Evolutionary conservation across 1,284 basidiomycete species (phyloP).

Genomic region (Xerocomus alliaceus): DNA sequence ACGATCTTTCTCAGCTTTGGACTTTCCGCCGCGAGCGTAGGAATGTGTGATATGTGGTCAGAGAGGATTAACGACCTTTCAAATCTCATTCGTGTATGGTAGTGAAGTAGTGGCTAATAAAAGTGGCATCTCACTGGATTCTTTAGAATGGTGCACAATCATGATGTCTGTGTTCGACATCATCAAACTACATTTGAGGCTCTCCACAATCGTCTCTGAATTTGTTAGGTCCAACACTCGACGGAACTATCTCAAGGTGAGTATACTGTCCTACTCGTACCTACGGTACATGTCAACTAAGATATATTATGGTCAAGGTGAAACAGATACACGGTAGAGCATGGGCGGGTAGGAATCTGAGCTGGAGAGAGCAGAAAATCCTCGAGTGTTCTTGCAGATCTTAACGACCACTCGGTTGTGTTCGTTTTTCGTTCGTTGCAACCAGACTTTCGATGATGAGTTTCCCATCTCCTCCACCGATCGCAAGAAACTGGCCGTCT

Average conservation of each 20-base stretch:
- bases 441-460: neutral
- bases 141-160: no score
- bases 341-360: neutral
- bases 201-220: no score
- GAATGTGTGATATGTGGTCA: neutral
- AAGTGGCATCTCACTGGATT: no score
- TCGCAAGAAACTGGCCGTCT: constrained; percentile 3
- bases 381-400: no score
- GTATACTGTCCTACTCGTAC: no score
- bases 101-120: no score
- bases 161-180: neutral
- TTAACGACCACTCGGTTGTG: no score
- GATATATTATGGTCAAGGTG: neutral
- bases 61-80: neutral
- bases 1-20: neutral
- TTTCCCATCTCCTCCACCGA: constrained; percentile 7
- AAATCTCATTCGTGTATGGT: no score
- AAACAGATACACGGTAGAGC: neutral
- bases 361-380: neutral
- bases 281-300: neutral
- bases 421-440: neutral
- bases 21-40: neutral
- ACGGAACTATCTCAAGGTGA: no score
- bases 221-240: no score
- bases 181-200: neutral